phyloP scores from a whole-genome alignment of 1,284 basidiomycete species.

The Wallemia ichthyophaga region DNA sequence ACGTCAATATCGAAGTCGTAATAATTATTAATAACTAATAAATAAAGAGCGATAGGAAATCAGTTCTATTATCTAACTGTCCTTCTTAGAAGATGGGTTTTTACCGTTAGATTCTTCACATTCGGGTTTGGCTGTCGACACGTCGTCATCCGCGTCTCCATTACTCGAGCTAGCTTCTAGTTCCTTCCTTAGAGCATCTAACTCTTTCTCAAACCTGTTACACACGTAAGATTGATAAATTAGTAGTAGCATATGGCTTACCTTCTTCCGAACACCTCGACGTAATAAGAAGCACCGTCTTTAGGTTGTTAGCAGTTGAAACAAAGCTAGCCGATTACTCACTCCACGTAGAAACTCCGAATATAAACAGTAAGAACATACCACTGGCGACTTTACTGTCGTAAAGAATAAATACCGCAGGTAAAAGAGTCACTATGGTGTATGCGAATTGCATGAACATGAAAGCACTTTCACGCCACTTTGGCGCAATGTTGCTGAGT shows the following conservation, averaged over 20 bases:
- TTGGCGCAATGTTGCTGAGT: not conserved
- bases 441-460: constrained; percentile 28
- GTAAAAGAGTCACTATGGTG: constrained; percentile 53
- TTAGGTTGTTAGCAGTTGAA: constrained; percentile 5
- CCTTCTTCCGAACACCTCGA: constrained; percentile 85
- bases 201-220: constrained; percentile 53
- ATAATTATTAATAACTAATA: too few relatives aligned
- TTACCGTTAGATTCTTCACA: not conserved
- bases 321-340: constrained; percentile 40
- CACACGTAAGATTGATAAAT: too few relatives aligned
- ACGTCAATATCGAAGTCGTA: too few relatives aligned
- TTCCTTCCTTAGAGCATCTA: constrained; percentile 61
- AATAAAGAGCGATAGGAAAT: too few relatives aligned
- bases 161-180: constrained; percentile 24
- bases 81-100: not conserved
- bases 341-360: constrained; percentile 57
- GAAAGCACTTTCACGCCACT: constrained; percentile 7
- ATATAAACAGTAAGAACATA: constrained; percentile 42
- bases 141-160: not conserved
- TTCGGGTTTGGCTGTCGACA: not conserved
- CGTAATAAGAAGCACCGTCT: constrained; percentile 30
- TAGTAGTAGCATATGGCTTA: constrained; percentile 16
- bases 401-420: constrained; percentile 50
- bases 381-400: constrained; percentile 41
- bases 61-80: not conserved